Percentiles rank a stretch among this genome's conserved stretches.
phyloP scores from a whole-genome alignment of 148 eudicot species.

The Camellia granthamiana region DNA sequence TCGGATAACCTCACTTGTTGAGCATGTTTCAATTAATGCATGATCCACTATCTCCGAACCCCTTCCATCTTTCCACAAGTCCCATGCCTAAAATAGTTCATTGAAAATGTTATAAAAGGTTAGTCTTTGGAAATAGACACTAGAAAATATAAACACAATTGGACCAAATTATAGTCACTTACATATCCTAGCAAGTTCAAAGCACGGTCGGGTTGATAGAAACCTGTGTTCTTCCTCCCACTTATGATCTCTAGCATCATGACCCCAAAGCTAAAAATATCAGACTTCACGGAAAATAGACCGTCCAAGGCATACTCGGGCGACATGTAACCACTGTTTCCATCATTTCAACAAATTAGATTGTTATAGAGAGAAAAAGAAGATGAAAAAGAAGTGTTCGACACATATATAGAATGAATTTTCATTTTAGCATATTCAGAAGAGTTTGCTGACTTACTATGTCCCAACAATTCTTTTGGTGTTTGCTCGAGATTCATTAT shows the following conservation, averaged over 20 bases:
- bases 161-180: neutral
- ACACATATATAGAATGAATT: neutral
- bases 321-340: constrained; percentile 5
- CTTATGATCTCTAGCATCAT: constrained; percentile 7
- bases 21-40: neutral
- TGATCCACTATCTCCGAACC: constrained; percentile 3
- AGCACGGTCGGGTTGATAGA: neutral
- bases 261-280: constrained; percentile 12
- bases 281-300: neutral
- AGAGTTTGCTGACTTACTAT: neutral
- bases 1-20: neutral
- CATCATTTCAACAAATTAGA: neutral
- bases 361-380: neutral
- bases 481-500: neutral
- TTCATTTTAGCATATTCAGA: neutral
- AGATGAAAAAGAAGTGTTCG: neutral
- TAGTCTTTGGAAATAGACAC: neutral
- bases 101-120: neutral
- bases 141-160: neutral
- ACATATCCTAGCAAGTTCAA: neutral
- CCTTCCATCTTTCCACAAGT: constrained; percentile 7
- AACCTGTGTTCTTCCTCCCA: constrained; percentile 4
- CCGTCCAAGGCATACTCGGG: neutral
- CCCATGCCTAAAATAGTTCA: constrained; percentile 2
- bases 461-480: neutral